Evolutionary conservation across 768 basidiomycete genomes (phyloP).

Genomic region (Gloeostereum incarnatum): DNA sequence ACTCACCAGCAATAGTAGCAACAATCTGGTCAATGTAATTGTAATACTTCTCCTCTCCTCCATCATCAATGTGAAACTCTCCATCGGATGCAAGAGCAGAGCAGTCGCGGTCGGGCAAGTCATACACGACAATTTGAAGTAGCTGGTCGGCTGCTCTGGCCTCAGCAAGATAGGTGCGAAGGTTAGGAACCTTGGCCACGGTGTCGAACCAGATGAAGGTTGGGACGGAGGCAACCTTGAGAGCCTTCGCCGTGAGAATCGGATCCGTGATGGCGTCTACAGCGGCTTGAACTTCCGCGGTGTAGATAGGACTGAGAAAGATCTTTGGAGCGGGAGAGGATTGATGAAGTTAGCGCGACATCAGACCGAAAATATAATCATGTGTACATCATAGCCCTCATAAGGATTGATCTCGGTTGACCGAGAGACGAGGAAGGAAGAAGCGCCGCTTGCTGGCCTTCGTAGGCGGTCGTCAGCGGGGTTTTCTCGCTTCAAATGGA

Average conservation of each 20-base stretch:
- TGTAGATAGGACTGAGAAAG: no score
- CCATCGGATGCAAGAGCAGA: slow-evolving; percentile 57
- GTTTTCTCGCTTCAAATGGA: no score
- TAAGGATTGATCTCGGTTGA: no score
- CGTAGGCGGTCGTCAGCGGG: no score
- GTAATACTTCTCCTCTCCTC: slow-evolving; percentile 44
- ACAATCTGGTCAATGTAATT: slow-evolving; percentile 56
- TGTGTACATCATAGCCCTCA: no score
- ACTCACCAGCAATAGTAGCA: slow-evolving; percentile 42
- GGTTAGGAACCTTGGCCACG: slow-evolving; percentile 41
- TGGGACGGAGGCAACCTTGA: slow-evolving; percentile 44
- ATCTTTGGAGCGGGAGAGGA: no score
- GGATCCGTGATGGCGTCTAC: slow-evolving; percentile 39
- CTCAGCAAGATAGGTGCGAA: slow-evolving; percentile 49
- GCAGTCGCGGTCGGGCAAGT: slow-evolving; percentile 60
- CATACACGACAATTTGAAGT: slow-evolving; percentile 45
- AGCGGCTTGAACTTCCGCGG: slow-evolving; percentile 41
- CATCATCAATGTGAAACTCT: slow-evolving; percentile 50
- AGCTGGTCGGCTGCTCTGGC: slow-evolving; percentile 35
- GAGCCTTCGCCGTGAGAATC: slow-evolving; percentile 38
- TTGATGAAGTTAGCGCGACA: no score
- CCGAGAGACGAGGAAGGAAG: no score
- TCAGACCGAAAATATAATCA: no score
- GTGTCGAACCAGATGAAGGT: slow-evolving; percentile 56
- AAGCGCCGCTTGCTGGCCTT: no score